phyloP scores from a whole-genome alignment of 2,329 filamentous ascomycete species.

The Stemphylium beticola region DNA sequence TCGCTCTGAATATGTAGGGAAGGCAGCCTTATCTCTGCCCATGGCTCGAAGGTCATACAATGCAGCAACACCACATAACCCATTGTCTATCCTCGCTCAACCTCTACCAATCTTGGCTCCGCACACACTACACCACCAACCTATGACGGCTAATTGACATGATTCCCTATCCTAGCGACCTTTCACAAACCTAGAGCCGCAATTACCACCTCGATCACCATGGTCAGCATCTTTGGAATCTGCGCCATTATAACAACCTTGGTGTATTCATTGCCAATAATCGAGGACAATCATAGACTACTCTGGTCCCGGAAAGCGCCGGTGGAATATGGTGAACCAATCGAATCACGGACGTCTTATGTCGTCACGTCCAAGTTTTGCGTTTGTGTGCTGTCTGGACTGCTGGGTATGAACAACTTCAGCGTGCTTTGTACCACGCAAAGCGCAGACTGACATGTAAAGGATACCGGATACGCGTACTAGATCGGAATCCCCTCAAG shows the following conservation, averaged over 20 bases:
- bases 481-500: conserved; percentile 1
- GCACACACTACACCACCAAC: not conserved
- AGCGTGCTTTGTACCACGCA: not conserved
- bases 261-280: not conserved
- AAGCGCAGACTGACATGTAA: not conserved
- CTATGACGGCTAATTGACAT: not conserved
- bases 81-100: too few relatives aligned
- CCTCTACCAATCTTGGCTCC: not conserved
- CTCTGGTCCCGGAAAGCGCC: not conserved
- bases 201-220: not conserved
- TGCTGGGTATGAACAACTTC: not conserved
- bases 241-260: not conserved
- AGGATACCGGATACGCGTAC: conserved; percentile 26
- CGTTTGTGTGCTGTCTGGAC: conserved; percentile 1
- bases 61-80: too few relatives aligned
- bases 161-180: not conserved
- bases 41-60: too few relatives aligned
- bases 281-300: too few relatives aligned
- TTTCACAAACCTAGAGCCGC: not conserved
- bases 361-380: conserved; percentile 7
- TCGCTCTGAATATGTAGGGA: too few relatives aligned
- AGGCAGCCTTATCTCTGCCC: too few relatives aligned
- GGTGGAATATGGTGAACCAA: not conserved
- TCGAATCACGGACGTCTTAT: not conserved
- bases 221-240: not conserved